A percentile compares a stretch with the other conserved stretches of the same genome.
phyloP scores from a whole-genome alignment of 2,329 filamentous ascomycete species.

The Fusarium buharicum region DNA sequence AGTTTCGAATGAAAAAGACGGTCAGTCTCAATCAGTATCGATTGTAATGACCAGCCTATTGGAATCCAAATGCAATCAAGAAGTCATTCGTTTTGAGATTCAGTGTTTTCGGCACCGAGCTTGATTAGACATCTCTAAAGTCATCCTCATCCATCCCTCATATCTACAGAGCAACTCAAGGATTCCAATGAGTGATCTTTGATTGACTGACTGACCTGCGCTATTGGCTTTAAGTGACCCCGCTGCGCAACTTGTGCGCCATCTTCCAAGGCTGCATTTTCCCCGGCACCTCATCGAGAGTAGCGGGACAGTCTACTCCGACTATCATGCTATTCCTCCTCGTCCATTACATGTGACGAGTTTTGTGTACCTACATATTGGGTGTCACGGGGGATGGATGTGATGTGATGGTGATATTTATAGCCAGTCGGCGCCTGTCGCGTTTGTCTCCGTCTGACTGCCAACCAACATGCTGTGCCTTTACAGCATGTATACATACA shows the following conservation, averaged over 20 bases:
- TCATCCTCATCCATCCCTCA: too few species aligned
- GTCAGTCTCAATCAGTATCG: not conserved
- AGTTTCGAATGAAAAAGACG: not conserved
- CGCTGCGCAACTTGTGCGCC: too few species aligned
- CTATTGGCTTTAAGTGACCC: too few species aligned
- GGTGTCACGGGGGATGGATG: not conserved
- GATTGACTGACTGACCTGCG: too few species aligned
- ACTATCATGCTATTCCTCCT: not conserved
- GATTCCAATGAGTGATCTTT: too few species aligned
- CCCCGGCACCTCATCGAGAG: not conserved
- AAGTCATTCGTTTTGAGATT: too few species aligned
- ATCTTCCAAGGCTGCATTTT: not conserved
- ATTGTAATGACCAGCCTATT: too few species aligned
- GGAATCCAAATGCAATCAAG: too few species aligned
- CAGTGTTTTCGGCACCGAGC: too few species aligned
- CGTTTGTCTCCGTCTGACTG: not conserved
- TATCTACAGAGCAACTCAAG: too few species aligned
- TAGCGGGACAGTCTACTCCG: not conserved
- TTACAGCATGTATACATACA: not conserved
- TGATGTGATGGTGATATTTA: not conserved
- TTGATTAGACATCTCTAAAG: too few species aligned
- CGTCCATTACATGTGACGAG: not conserved
- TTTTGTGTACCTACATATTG: not conserved
- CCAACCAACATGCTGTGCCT: not conserved
- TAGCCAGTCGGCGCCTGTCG: constrained; percentile 6